Base-by-base conservation (phyloP, 768 basidiomycete genomes). In the Suillus occidentalis region DNA sequence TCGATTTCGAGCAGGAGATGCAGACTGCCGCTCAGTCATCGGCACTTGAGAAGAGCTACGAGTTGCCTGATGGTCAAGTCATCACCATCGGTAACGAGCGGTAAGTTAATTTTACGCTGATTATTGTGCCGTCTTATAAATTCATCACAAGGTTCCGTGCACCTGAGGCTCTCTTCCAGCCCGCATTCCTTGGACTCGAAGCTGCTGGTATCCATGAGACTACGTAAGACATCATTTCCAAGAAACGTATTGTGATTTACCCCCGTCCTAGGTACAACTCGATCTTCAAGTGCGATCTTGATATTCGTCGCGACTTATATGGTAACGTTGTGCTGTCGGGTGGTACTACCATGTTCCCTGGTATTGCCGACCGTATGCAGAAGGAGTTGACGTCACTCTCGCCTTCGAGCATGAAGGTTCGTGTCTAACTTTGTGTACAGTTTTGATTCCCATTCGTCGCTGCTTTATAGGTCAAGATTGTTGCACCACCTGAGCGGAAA, bases 291-390 rank as follows among this genome's bases (percentile, higher is more conserved):
- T 86, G 92, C 73, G 92, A 94, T 78, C 81, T 92, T 61, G 90
- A 97, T 67, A 78, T 76, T 25, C 76, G 75, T 73, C 76, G 75
- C 52, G 75, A 76, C 14, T 47, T 76, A 31, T 76, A 76, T 18
- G 76, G 75, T 22, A 76, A 76, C n/a, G 75, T 77, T 20, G 78
- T 77, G 22, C 79, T 87, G 71, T 85, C 84, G 64, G 94, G 94
- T 73, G 94, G 94, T 75, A 92, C 91, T 68, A 95, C 93, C 73
- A 95, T 96, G 94, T 95, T 95, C 91, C 89, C 92, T 70, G 95
- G 94, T 83, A 95, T 97, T 72, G 87, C 94, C 71, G 95, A 97
- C 80, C 90, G 95, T 73, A 93, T 97, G 92, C 91, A 94, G 78
- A 95, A 94, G 84, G 94, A 97, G 81, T 83, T 97, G 76, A 91